Evolutionary conservation across 495 filamentous ascomycete genomes (phyloP).

Genomic region (Penicillium samsonianum): DNA sequence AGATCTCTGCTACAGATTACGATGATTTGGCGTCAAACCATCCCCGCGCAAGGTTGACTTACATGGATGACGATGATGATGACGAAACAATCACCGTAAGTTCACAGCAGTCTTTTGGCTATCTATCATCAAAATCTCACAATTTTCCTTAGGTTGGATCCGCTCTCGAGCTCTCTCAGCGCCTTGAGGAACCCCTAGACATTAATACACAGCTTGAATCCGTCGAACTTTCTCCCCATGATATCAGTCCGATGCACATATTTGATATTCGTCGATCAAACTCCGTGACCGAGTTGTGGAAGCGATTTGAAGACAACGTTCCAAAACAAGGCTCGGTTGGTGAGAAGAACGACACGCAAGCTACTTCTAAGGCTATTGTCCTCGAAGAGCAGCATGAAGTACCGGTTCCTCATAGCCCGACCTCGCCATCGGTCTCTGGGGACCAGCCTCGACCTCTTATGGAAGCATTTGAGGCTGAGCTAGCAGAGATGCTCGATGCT

Average conservation of each 20-base stretch:
- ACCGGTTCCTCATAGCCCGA: constrained; percentile 1
- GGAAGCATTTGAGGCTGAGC: constrained; percentile 54
- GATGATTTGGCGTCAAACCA: constrained; percentile 49
- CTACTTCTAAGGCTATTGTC: constrained; percentile 2
- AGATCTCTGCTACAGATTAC: constrained; percentile 48
- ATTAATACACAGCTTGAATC: constrained; percentile 3
- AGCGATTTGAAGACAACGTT: constrained; percentile 28
- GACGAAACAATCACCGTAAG: constrained; percentile 58
- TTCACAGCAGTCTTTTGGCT: neutral
- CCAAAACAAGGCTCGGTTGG: constrained; percentile 1
- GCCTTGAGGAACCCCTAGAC: constrained; percentile 47
- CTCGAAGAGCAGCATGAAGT: constrained; percentile 7
- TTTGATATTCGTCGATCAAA: constrained; percentile 52
- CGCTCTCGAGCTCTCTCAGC: constrained; percentile 51
- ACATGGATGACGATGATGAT: constrained; percentile 58
- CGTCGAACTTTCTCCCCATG: constrained; percentile 17
- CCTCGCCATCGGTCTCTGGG: constrained; percentile 1
- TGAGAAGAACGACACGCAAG: constrained; percentile 3
- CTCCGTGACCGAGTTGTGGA: constrained; percentile 47
- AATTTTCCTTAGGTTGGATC: constrained; percentile 46
- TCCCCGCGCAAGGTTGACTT: constrained; percentile 53
- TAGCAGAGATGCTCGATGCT: constrained; percentile 45
- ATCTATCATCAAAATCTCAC: constrained; percentile 14
- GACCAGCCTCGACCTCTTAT: constrained; percentile 41
- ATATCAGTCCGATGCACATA: constrained; percentile 41